Conservation (phyloP, 352 stramenopile species). For the Bremia lactucae region DNA sequence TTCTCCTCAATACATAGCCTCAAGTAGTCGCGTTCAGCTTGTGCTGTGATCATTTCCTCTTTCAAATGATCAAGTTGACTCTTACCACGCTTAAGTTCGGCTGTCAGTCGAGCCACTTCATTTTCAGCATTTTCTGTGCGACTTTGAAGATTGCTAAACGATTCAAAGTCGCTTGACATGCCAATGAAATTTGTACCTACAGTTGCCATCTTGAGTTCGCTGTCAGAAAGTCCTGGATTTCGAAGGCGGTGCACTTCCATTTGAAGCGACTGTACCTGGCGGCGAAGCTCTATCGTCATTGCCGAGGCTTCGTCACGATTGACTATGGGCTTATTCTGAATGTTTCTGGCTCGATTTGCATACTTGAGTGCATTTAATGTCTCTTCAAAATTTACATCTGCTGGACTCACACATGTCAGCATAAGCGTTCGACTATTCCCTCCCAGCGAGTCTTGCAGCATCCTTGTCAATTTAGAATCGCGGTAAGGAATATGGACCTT, state of each 20-base stretch:
- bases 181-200: constrained; percentile 54
- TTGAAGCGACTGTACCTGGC: constrained; percentile 72
- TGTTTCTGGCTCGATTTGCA: constrained; percentile 85
- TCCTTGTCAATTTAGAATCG: constrained; percentile 90
- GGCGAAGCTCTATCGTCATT: constrained; percentile 60
- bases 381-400: constrained; percentile 87
- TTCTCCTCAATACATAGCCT: constrained; percentile 58
- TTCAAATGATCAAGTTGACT: constrained; percentile 72
- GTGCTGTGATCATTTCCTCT: constrained; percentile 78
- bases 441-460: constrained; percentile 89
- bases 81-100: constrained; percentile 68
- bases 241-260: constrained; percentile 73
- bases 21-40: constrained; percentile 74
- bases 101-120: constrained; percentile 62
- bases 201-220: constrained; percentile 54
- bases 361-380: constrained; percentile 89
- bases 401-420: constrained; percentile 87
- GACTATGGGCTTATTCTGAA: constrained; percentile 83
- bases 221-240: constrained; percentile 72
- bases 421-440: constrained; percentile 89
- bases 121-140: constrained; percentile 71
- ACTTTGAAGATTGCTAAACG: constrained; percentile 55
- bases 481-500: constrained; percentile 90
- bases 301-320: constrained; percentile 75
- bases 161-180: constrained; percentile 63